A percentile compares a stretch with the other conserved stretches of the same genome.
Evolutionary conservation across 768 basidiomycete species (phyloP).

Genomic region (Mycena crocata): DNA sequence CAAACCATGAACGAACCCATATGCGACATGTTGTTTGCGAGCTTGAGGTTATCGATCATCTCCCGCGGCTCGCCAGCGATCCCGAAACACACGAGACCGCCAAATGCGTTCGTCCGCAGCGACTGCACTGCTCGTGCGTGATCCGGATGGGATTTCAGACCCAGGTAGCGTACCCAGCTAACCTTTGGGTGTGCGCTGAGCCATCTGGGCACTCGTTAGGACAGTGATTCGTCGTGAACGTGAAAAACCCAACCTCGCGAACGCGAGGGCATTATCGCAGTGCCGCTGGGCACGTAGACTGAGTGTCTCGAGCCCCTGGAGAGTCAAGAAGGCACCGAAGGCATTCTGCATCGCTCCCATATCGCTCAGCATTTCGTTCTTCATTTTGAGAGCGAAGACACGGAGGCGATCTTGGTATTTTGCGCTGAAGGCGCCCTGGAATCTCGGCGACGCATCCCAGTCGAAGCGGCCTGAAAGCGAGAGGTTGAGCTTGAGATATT

Average conservation of each 20-base stretch:
- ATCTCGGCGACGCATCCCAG: slow-evolving; percentile 59
- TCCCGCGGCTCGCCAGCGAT: slow-evolving; percentile 63
- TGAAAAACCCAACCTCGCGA: slow-evolving; percentile 29
- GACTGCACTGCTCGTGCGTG: slow-evolving; percentile 68
- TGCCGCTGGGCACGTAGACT: slow-evolving; percentile 68
- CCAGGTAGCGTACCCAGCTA: slow-evolving; percentile 84
- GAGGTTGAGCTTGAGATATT: no score
- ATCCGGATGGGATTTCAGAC: slow-evolving; percentile 70
- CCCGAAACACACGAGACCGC: slow-evolving; percentile 85
- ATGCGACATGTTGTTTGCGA: slow-evolving; percentile 24
- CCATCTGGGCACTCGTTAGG: slow-evolving; percentile 47
- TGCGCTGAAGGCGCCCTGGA: slow-evolving; percentile 36
- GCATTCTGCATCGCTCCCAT: slow-evolving; percentile 46
- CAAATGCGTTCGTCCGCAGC: slow-evolving; percentile 66
- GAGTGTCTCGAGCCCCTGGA: slow-evolving; percentile 57
- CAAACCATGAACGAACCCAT: slow-evolving; percentile 13
- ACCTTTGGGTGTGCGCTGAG: slow-evolving; percentile 75
- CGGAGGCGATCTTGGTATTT: no score
- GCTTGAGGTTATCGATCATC: slow-evolving; percentile 11
- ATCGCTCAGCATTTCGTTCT: slow-evolving; percentile 22
- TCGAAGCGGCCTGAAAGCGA: slow-evolving; percentile 68
- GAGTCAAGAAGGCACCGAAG: slow-evolving; percentile 41
- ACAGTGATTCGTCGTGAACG: background rate
- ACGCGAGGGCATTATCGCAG: slow-evolving; percentile 59
- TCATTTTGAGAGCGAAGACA: background rate